A percentile compares a stretch with the other conserved stretches of the same genome.
phyloP scores from a whole-genome alignment of 192 early-diverging fungal species.

The Coemansia sp. region DNA sequence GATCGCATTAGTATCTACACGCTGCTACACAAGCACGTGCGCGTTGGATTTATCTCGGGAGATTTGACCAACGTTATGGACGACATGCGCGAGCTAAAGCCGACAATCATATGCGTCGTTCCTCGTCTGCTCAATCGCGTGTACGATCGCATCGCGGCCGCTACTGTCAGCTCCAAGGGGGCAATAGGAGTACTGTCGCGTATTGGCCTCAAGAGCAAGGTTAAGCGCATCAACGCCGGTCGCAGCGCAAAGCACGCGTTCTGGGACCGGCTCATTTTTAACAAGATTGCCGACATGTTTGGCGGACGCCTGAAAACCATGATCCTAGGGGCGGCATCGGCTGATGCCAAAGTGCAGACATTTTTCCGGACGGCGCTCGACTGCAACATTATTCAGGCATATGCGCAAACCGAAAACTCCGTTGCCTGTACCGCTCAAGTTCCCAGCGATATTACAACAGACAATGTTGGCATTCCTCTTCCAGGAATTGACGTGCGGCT shows the following conservation, averaged over 20 bases:
- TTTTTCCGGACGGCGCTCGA: constrained; percentile 66
- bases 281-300: constrained; percentile 66
- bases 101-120: constrained; percentile 66
- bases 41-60: constrained; percentile 74
- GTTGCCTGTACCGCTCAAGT: constrained; percentile 47
- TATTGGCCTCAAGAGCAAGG: constrained; percentile 50
- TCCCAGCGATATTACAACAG: constrained; percentile 54
- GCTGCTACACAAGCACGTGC: constrained; percentile 50
- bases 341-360: constrained; percentile 65
- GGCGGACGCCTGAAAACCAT: constrained; percentile 74
- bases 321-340: constrained; percentile 65
- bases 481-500: constrained; percentile 73
- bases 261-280: constrained; percentile 85
- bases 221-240: constrained; percentile 54
- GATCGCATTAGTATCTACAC: constrained; percentile 59
- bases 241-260: constrained; percentile 61
- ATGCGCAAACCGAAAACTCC: constrained; percentile 74
- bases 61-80: constrained; percentile 64
- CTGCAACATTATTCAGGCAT: constrained; percentile 67
- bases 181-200: constrained; percentile 39
- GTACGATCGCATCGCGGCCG: constrained; percentile 61
- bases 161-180: constrained; percentile 52
- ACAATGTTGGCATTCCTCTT: constrained; percentile 64
- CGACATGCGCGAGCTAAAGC: constrained; percentile 68
- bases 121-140: constrained; percentile 78